Evolutionary conservation across 164 flowering plant genomes (phyloP).

Genomic region (Piper betle): DNA sequence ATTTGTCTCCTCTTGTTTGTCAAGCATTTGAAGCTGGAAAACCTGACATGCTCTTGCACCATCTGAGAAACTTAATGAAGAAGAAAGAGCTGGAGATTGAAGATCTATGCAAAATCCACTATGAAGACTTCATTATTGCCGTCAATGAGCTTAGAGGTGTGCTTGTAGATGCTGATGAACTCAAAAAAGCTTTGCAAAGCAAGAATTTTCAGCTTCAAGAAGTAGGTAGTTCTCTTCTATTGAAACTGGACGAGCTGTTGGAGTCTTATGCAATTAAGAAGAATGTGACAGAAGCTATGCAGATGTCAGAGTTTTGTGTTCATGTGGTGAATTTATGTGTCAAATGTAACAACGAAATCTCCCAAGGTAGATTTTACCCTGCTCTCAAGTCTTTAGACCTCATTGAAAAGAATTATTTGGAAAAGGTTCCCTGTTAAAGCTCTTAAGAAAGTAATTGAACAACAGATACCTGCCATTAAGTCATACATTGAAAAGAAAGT

Average conservation of each 20-base stretch:
- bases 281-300: slow-evolving; percentile 64
- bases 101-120: slow-evolving; percentile 85
- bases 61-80: slow-evolving; percentile 56
- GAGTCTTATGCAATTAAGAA: slow-evolving; percentile 59
- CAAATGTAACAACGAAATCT: slow-evolving; percentile 58
- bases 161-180: slow-evolving; percentile 84
- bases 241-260: slow-evolving; percentile 71
- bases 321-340: slow-evolving; percentile 57
- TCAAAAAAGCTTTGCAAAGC: slow-evolving; percentile 58
- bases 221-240: slow-evolving; percentile 55
- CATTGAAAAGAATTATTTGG: slow-evolving; percentile 54
- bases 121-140: slow-evolving; percentile 83
- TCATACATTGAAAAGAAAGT: slow-evolving; percentile 67
- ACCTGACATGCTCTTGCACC: slow-evolving; percentile 69
- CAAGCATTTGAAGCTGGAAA: slow-evolving; percentile 67
- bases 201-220: slow-evolving; percentile 73
- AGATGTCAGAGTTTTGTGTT: slow-evolving; percentile 51
- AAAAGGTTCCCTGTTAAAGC: slow-evolving; percentile 43
- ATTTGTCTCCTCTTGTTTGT: no score
- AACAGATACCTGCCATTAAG: slow-evolving; percentile 56
- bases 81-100: slow-evolving; percentile 92
- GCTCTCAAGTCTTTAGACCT: slow-evolving; percentile 68
- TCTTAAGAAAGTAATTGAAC: slow-evolving; percentile 39
- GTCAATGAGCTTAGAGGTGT: slow-evolving; percentile 96
- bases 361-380: slow-evolving; percentile 70